phyloP scores from a whole-genome alignment of 108 stramenopile genomes.

The Stephanodiscus minutulus region DNA sequence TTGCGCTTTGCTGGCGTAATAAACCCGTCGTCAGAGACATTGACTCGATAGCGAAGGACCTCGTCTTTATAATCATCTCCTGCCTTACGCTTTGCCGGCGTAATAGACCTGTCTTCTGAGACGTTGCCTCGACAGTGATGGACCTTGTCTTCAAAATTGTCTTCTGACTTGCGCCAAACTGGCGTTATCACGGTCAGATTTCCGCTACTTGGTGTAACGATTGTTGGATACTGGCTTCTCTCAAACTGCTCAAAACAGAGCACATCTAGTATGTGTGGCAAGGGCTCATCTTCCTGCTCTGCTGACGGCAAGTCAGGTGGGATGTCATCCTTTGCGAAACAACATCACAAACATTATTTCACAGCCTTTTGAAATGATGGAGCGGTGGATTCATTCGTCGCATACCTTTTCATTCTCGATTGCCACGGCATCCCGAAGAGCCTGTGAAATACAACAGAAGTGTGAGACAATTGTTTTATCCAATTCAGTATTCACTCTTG shows the following conservation, averaged over 20 bases:
- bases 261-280: not conserved
- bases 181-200: not conserved
- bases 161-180: not conserved
- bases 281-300: not conserved
- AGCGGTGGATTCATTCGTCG: not conserved
- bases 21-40: too few species aligned
- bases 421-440: constrained; percentile 75
- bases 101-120: too few species aligned
- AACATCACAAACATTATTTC: too few species aligned
- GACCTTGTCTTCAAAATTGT: not conserved
- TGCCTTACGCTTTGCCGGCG: not conserved
- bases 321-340: too few species aligned
- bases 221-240: not conserved
- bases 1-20: not conserved
- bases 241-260: not conserved
- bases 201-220: constrained; percentile 3
- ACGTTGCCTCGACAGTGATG: not conserved
- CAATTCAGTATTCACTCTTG: not conserved
- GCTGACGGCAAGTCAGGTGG: too few species aligned
- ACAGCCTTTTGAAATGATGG: not conserved
- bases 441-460: not conserved
- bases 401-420: constrained; percentile 9
- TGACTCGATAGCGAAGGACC: not conserved
- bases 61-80: constrained; percentile 1
- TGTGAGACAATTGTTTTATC: not conserved